Base-by-base conservation (phyloP, 192 early-diverging fungal species). In the Coemansia javaensis region DNA sequence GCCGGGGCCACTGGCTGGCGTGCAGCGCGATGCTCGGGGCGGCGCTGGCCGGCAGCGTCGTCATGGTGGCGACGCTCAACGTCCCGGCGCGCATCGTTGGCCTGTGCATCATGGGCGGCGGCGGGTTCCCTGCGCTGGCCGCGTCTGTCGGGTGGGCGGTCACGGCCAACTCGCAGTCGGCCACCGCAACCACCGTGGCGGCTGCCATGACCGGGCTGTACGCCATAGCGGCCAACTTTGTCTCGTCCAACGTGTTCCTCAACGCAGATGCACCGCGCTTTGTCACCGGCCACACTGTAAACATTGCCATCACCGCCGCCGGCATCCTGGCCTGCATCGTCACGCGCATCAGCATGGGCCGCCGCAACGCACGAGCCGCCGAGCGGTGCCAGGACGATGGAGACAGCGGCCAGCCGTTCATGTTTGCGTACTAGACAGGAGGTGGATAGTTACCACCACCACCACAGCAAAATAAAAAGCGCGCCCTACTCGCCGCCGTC, bases 401-500 rank as follows among this genome's bases (percentile, higher is more conserved):
- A n/a, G n/a, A n/a, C n/a, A n/a, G n/a, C n/a, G n/a, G n/a, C n/a
- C n/a, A n/a, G n/a, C n/a, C n/a, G n/a, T n/a, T n/a, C n/a, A n/a
- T n/a, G n/a, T n/a, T n/a, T n/a, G n/a, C n/a, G n/a, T n/a, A n/a
- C n/a, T n/a, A n/a, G n/a, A n/a, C n/a, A n/a, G n/a, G n/a, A n/a
- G n/a, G n/a, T n/a, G n/a, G n/a, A n/a, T n/a, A n/a, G n/a, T n/a
- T n/a, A n/a, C n/a, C n/a, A n/a, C n/a, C n/a, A n/a, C n/a, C n/a
- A n/a, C n/a, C n/a, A n/a, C n/a, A n/a, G n/a, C n/a, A n/a, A n/a
- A n/a, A n/a, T n/a, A n/a, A n/a, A n/a, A n/a, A n/a, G n/a, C n/a
- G n/a, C n/a, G n/a, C n/a, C n/a, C 40, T 53, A 65, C 27, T 73
- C 36, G 18, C 50, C 41, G 36, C 51, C 75, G 55, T 82, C n/a